These are phyloP conservation scores for Chlamydomonas sphaeroides DNA, from an alignment of 139 green algal genomes.

Conservation along the genomic window DNA sequence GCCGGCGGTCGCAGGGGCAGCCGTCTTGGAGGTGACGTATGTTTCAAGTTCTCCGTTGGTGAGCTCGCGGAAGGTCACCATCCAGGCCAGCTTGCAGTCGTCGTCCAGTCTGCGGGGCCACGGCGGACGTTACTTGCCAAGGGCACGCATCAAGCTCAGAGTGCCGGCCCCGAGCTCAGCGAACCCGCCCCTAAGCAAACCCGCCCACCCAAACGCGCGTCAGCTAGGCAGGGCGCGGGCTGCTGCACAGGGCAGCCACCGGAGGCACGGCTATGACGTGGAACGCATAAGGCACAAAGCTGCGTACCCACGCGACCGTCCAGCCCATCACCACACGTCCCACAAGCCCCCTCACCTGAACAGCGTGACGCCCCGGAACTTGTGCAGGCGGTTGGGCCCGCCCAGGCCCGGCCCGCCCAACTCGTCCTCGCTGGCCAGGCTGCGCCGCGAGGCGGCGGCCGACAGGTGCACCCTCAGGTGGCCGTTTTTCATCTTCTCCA, in stretches of 20 bases:
- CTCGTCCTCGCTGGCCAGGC: conserved; percentile 33
- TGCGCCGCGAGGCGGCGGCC: not conserved
- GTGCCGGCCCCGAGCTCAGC: not conserved
- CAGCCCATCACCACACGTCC: too few species aligned
- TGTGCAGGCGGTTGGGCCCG: conserved; percentile 6
- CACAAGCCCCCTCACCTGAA: conserved; percentile 31
- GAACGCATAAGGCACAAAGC: too few species aligned
- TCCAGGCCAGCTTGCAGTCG: conserved; percentile 39
- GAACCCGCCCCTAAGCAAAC: not conserved
- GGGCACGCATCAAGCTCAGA: not conserved
- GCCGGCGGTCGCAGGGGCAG: too few species aligned
- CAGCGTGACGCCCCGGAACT: conserved; percentile 35
- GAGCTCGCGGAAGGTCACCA: conserved; percentile 43
- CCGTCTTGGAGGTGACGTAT: conserved; percentile 11
- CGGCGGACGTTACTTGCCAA: too few species aligned
- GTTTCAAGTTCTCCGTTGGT: conserved; percentile 14
- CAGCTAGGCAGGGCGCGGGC: too few species aligned
- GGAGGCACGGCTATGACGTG: too few species aligned
- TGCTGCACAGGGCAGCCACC: too few species aligned
- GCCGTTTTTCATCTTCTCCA: conserved; percentile 26
- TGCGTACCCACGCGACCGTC: too few species aligned
- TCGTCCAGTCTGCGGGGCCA: conserved; percentile 22
- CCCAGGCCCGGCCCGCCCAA: not conserved
- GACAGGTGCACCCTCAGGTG: conserved; percentile 40
- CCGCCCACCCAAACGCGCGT: too few species aligned